These are phyloP conservation scores for Tuber melanosporum DNA, from an alignment of 495 filamentous ascomycete species.

Conservation along the genomic window DNA sequence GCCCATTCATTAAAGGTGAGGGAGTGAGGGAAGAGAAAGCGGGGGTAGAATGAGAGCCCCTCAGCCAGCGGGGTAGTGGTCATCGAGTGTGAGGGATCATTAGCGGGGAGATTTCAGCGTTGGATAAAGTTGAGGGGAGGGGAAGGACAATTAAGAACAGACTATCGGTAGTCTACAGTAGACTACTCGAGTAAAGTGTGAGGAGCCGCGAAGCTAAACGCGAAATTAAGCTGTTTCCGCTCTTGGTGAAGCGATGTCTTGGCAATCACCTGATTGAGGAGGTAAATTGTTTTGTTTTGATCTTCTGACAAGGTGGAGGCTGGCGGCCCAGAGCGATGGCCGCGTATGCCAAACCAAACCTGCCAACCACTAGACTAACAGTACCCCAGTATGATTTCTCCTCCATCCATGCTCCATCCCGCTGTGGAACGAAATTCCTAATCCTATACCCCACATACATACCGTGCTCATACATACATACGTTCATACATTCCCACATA, in stretches of 20 bases:
- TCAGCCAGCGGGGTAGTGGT: slow-evolving; percentile 41
- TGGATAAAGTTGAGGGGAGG: background rate
- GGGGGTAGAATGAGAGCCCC: slow-evolving; percentile 59
- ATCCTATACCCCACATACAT: background rate
- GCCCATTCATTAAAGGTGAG: slow-evolving; percentile 80
- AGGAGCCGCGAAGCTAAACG: background rate
- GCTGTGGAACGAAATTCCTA: background rate
- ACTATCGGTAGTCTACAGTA: background rate
- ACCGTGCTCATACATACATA: background rate
- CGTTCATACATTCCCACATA: background rate
- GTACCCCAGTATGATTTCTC: background rate
- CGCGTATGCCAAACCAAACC: background rate
- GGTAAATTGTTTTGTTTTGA: background rate
- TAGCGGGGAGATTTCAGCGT: slow-evolving; percentile 5
- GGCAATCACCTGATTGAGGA: background rate
- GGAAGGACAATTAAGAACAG: background rate
- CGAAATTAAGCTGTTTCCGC: background rate
- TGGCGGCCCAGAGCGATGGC: background rate
- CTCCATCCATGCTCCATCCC: background rate
- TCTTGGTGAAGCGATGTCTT: background rate
- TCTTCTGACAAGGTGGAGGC: background rate
- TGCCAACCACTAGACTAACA: background rate
- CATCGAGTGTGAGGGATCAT: slow-evolving; percentile 49
- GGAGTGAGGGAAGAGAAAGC: slow-evolving; percentile 76
- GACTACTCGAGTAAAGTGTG: background rate